Conservation (phyloP, 106 monocot species). For the Vanilla planifolia region DNA sequence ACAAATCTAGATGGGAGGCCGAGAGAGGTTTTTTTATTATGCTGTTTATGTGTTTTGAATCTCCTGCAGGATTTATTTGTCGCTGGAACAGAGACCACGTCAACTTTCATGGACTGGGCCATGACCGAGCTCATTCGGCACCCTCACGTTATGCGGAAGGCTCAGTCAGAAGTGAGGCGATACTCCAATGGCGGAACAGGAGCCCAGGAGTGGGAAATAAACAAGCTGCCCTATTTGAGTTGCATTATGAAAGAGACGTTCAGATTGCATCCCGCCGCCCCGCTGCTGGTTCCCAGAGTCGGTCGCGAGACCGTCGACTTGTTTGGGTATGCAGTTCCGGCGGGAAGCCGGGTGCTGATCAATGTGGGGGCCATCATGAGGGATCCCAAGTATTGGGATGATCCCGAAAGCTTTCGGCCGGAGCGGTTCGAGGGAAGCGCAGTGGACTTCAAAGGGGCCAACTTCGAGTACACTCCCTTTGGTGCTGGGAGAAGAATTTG, state of each 20-base stretch:
- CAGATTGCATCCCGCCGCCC: slow-evolving; percentile 9
- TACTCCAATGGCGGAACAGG: background rate
- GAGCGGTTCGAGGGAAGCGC: background rate
- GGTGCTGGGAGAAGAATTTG: slow-evolving; percentile 12
- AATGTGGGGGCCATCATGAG: slow-evolving; percentile 19
- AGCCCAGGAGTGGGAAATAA: background rate
- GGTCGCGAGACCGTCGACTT: background rate
- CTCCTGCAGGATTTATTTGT: slow-evolving; percentile 16
- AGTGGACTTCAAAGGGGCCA: background rate
- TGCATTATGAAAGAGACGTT: slow-evolving; percentile 16
- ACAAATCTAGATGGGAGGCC: no score
- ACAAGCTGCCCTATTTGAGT: slow-evolving; percentile 6
- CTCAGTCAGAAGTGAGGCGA: slow-evolving; percentile 12
- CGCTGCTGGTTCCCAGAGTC: slow-evolving; percentile 6
- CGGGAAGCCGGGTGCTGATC: background rate
- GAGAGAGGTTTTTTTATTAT: no score
- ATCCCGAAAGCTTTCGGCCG: slow-evolving; percentile 13
- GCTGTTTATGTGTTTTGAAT: no score
- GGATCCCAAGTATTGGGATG: slow-evolving; percentile 11
- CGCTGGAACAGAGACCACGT: slow-evolving; percentile 11
- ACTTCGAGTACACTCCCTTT: slow-evolving; percentile 9
- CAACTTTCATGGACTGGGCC: background rate
- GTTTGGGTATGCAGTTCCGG: slow-evolving; percentile 2
- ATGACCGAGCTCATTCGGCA: slow-evolving; percentile 14
- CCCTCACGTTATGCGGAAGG: slow-evolving; percentile 6